Evolutionary conservation across 345 rosid species (phyloP).

Genomic region (Gossypium sturtianum): DNA sequence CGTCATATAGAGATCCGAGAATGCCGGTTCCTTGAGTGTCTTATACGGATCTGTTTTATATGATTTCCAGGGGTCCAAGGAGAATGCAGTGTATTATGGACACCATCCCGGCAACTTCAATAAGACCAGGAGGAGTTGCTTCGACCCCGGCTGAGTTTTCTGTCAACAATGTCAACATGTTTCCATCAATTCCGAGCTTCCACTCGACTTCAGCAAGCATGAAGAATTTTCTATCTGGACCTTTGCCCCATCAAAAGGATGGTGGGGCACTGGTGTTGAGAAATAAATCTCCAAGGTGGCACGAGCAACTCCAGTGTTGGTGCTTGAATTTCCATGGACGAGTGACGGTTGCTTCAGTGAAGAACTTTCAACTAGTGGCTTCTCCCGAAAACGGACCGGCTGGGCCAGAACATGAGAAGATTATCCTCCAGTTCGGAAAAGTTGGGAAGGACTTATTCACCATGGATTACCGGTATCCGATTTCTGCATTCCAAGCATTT

Average conservation of each 20-base stretch:
- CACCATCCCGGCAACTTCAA: slow-evolving; percentile 41
- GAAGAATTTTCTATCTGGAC: slow-evolving; percentile 29
- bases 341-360: slow-evolving; percentile 74
- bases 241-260: slow-evolving; percentile 29
- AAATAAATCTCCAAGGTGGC: slow-evolving; percentile 77
- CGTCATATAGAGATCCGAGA: neutral
- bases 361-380: slow-evolving; percentile 68
- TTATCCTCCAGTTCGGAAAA: slow-evolving; percentile 71
- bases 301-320: slow-evolving; percentile 80
- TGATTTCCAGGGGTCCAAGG: slow-evolving; percentile 62
- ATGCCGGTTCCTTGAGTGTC: neutral
- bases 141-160: slow-evolving; percentile 44
- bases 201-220: slow-evolving; percentile 39
- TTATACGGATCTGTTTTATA: neutral
- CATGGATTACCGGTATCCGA: slow-evolving; percentile 70
- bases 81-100: slow-evolving; percentile 63
- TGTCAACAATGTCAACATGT: slow-evolving; percentile 16
- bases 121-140: slow-evolving; percentile 40
- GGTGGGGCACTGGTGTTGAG: slow-evolving; percentile 36
- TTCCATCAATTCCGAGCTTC: slow-evolving; percentile 32
- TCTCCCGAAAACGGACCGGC: slow-evolving; percentile 37
- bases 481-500: slow-evolving; percentile 75
- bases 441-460: slow-evolving; percentile 70
- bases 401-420: slow-evolving; percentile 43
- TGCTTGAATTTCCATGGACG: slow-evolving; percentile 72